A percentile compares a stretch with the other conserved stretches of the same genome.
phyloP scores from a whole-genome alignment of 2,329 filamentous ascomycete genomes.

The Seiridium cupressi region DNA sequence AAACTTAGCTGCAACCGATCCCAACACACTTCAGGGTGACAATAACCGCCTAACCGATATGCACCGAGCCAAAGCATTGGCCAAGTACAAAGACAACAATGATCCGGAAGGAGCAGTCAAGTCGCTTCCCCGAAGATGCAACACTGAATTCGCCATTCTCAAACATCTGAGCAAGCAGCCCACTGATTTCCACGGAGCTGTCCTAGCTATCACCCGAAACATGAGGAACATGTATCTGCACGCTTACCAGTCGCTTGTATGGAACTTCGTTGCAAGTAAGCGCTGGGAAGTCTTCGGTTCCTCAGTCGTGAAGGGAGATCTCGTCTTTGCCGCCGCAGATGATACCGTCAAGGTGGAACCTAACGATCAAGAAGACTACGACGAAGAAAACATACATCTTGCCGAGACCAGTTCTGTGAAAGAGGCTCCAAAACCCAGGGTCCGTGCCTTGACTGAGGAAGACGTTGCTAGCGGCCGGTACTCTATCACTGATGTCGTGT shows the following conservation, averaged over 20 bases:
- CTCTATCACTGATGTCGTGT: constrained; percentile 81
- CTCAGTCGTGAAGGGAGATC: constrained; percentile 78
- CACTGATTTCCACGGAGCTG: constrained; percentile 74
- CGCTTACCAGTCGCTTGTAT: constrained; percentile 91
- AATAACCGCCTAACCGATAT: constrained; percentile 69
- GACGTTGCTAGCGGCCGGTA: constrained; percentile 77
- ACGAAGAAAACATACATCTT: constrained; percentile 62
- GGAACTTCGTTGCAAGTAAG: constrained; percentile 82
- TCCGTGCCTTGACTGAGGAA: constrained; percentile 70
- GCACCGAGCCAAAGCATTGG: constrained; percentile 74
- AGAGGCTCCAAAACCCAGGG: constrained; percentile 48
- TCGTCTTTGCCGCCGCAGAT: constrained; percentile 59
- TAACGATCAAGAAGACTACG: constrained; percentile 58
- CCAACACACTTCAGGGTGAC: constrained; percentile 33
- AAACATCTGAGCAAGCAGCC: constrained; percentile 63
- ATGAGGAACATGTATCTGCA: constrained; percentile 94
- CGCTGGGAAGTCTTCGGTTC: constrained; percentile 76
- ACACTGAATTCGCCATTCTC: constrained; percentile 76
- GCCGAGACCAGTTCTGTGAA: constrained; percentile 42
- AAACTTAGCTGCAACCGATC: constrained; percentile 49
- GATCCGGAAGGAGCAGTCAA: constrained; percentile 60
- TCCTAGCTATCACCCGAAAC: constrained; percentile 77
- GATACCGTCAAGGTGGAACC: constrained; percentile 28
- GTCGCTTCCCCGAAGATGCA: constrained; percentile 75
- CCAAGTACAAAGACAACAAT: constrained; percentile 65